A percentile compares a stretch with the other conserved stretches of the same genome.
phyloP scores from a whole-genome alignment of 139 green algal species.

The Micractinium conductrix region DNA sequence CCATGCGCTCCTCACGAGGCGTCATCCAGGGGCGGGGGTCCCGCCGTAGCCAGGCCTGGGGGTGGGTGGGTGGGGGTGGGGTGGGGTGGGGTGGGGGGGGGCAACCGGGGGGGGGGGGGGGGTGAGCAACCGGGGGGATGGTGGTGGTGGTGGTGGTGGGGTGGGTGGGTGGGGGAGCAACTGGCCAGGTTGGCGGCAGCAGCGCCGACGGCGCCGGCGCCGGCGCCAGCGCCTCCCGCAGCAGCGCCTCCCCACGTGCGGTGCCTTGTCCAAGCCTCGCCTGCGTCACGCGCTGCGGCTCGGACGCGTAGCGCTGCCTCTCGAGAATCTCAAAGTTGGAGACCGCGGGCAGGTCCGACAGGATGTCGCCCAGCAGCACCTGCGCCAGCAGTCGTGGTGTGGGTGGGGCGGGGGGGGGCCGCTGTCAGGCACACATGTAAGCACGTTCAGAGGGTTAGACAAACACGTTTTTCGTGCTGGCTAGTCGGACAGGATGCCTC shows the following conservation, averaged over 20 bases:
- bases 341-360: constrained; percentile 67
- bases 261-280: background rate
- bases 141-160: too few relatives aligned
- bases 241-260: too few relatives aligned
- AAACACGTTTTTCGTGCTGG: too few relatives aligned
- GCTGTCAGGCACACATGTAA: too few relatives aligned
- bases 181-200: too few relatives aligned
- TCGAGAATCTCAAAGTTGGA: constrained; percentile 57
- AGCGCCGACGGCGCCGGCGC: too few relatives aligned
- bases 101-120: background rate
- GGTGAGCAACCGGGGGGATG: too few relatives aligned
- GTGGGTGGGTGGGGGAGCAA: too few relatives aligned
- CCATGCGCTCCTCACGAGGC: constrained; percentile 7
- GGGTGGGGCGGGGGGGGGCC: background rate
- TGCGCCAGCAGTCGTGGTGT: constrained; percentile 6
- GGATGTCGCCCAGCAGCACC: constrained; percentile 64
- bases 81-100: background rate
- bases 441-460: too few relatives aligned
- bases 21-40: constrained; percentile 29
- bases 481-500: too few relatives aligned
- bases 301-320: background rate
- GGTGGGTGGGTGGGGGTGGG: background rate
- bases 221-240: too few relatives aligned
- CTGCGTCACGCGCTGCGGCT: constrained; percentile 8
- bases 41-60: constrained; percentile 43